Evolutionary conservation across 2,329 filamentous ascomycete species (phyloP), one percentile per base, ranked within the genome.

Genomic region (Coniochaeta sp.): DNA sequence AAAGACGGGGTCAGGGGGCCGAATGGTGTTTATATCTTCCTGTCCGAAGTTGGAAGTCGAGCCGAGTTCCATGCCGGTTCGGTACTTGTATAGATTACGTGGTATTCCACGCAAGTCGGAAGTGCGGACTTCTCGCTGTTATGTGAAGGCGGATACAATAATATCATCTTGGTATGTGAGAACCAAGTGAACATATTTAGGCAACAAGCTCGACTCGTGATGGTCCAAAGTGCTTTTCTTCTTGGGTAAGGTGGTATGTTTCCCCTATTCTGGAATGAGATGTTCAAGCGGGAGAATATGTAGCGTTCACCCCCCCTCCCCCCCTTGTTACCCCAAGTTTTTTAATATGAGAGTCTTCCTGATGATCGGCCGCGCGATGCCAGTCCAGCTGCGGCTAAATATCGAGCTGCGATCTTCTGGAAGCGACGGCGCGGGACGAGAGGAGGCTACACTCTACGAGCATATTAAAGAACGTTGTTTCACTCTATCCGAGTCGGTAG

Each of bases 31-130:
- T 55, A 55, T 55, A 55, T 55, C 4, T 4, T 30, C 14, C 54
- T 2, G 30, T 28, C 30, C 54, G 9, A 34, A 22, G 30, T 22
- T 22, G 38, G 54, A 38, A 38, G 28, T 26, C 30, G 32, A 55
- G 54, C 30, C 54, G 54, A 38, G 54, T 55, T 34, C 30, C 30
- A 34, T 55, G 54, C 32, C 54, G 54, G 54, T 38, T n/a, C 54
- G 54, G 54, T 38, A 55, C 28, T 55, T 55, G 54, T 34, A 55
- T 55, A 55, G 26, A 24, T 55, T 34, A 36, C 54, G 54, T 38
- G 54, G 54, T 55, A 28, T 30, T 22, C 30, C 4, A 52, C 47
- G 47, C 24, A 28, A 52, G 14, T 17, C 26, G 54, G 10, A 55
- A 24, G 22, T 55, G n/a, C 54, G 54, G 30, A 36, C 5, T 16